Percentiles rank a stretch among this genome's conserved stretches.
phyloP scores from a whole-genome alignment of 441 rosid genomes.

The Bocquillonia castaneifolia region DNA sequence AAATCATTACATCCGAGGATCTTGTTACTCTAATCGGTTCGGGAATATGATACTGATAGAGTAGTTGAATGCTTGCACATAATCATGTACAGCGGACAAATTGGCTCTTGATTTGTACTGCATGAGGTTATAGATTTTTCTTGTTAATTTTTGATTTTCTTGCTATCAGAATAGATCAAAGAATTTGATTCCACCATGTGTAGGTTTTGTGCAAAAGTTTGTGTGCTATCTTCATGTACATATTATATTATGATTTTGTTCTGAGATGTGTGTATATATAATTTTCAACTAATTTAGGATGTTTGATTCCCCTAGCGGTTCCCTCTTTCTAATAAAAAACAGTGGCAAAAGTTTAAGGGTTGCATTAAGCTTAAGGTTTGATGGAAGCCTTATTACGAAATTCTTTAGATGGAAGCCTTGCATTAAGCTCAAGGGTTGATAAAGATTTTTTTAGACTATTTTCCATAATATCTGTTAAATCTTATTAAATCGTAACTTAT shows the following conservation, averaged over 20 bases:
- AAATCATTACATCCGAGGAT: constrained; percentile 12
- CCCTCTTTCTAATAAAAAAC: neutral
- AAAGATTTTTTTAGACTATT: too few species aligned
- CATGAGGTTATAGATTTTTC: constrained; percentile 8
- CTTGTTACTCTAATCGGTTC: constrained; percentile 6
- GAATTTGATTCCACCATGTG: neutral
- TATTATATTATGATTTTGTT: constrained; percentile 1
- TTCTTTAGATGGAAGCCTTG: too few species aligned
- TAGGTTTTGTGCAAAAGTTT: neutral
- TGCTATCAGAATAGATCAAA: neutral
- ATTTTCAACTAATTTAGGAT: neutral
- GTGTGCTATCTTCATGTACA: neutral
- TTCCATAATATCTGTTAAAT: too few species aligned
- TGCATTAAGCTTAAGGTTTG: too few species aligned
- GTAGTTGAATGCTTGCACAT: constrained; percentile 5
- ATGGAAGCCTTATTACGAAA: too few species aligned
- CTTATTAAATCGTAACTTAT: too few species aligned
- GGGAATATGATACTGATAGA: neutral
- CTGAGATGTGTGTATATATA: neutral
- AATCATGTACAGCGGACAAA: neutral
- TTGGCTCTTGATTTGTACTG: constrained; percentile 1
- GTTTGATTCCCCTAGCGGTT: neutral
- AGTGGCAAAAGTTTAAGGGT: too few species aligned
- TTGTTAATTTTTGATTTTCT: neutral
- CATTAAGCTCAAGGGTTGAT: too few species aligned